Conservation (phyloP, 306 rosid species). For the Alnus glutinosa region DNA sequence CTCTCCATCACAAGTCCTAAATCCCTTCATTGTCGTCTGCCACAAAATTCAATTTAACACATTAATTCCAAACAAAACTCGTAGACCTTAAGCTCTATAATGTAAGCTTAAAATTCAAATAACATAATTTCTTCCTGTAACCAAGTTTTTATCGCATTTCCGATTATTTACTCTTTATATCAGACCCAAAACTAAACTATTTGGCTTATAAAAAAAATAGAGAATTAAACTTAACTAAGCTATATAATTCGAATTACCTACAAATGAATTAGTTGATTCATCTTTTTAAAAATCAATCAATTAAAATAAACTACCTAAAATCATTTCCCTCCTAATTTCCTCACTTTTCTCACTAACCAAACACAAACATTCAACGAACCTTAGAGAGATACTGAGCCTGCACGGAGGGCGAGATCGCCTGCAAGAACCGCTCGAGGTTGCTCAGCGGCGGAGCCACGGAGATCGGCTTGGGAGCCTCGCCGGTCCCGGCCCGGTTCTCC, state of each 20-base stretch:
- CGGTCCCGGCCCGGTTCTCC: conserved; percentile 43
- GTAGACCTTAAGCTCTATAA: background rate
- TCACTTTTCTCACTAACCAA: background rate
- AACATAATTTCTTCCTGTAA: background rate
- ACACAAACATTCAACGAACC: conserved; percentile 39
- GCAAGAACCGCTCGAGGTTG: conserved; percentile 72
- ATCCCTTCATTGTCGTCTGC: conserved; percentile 64
- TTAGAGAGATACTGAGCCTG: conserved; percentile 57
- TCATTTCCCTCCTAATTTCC: background rate
- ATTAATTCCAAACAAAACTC: background rate
- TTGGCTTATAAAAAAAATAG: background rate
- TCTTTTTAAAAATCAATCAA: background rate
- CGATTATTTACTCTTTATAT: background rate
- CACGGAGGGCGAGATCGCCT: conserved; percentile 70
- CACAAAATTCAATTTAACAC: conserved; percentile 26
- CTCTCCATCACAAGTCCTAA: conserved; percentile 48
- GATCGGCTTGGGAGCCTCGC: conserved; percentile 28
- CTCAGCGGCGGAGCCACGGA: conserved; percentile 41
- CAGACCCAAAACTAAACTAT: background rate
- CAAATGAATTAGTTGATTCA: background rate
- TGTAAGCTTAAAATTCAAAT: background rate
- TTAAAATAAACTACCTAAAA: too few species aligned
- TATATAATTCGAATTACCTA: background rate
- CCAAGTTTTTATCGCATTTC: background rate
- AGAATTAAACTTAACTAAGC: background rate